Base-by-base conservation (phyloP, 495 filamentous ascomycete genomes). In the Cladorrhinum samala region DNA sequence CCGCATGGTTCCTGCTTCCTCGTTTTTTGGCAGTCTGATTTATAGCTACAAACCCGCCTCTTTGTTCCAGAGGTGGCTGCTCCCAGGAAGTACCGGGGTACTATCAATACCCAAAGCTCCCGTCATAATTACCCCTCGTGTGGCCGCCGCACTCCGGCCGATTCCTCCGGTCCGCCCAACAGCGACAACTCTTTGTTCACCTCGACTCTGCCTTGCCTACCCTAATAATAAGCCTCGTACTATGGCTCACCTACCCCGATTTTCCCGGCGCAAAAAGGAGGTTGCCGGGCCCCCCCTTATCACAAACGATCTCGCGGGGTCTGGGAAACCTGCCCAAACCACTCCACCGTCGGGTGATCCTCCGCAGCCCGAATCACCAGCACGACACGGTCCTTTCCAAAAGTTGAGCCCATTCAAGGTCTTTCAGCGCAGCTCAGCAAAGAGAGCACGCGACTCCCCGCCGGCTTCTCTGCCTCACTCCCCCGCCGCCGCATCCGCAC, bases 371-470 rank as follows among this genome's bases (percentile, higher is more conserved):
- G 38, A 30, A 7, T 18, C 49, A 7, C 62, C 49, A 4, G 25
- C 33, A 51, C 63, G 65, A 20, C 57, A 33, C 6, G 27, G 27
- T 33, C 5, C 65, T 20, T 46, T 54, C 21, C 59, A 59, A 17
- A 62, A 63, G 39, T 59, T 65, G 24, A 63, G 61, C 23, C 67
- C 67, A 1, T 68, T 69, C 40, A 45, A 63, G 8, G 63, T 64
- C 16, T 63, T 70, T 21, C 60, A 63, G 13, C 61, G 67, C 25
- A 61, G 65, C 2, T 66, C 64, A 4, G 60, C 64, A 36, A 76
- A 76, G 61, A 64, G 73, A 17, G 66, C 70, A 9, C 70, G 72
- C 36, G 71, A 72, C 23, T 72, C 73, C 1, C 55, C 66, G n/a
- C 60, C 69, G 0, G 57, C 59, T 9, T 66, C 65, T 17, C 55